Percentiles rank a stretch among this genome's conserved stretches.
These are phyloP conservation scores for Amanita muscaria DNA, from an alignment of 768 basidiomycete species.

Conservation along the genomic window DNA sequence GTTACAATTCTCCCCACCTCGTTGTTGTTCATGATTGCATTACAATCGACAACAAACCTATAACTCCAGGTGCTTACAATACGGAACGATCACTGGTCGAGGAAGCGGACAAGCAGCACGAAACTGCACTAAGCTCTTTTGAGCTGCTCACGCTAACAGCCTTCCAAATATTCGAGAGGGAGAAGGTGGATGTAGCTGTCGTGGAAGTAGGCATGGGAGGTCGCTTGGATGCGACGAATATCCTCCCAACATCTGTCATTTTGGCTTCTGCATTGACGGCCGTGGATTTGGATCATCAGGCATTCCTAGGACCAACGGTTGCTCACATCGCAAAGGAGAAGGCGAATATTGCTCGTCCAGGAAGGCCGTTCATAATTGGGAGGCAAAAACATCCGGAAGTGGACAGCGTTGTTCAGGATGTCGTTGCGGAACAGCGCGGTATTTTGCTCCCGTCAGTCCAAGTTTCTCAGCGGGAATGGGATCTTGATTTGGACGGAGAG, in stretches of 20 bases:
- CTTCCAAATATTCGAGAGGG: slow-evolving; percentile 61
- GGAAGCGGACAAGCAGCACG: slow-evolving; percentile 32
- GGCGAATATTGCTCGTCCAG: slow-evolving; percentile 63
- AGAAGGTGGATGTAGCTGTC: slow-evolving; percentile 69
- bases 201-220: slow-evolving; percentile 97
- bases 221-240: slow-evolving; percentile 85
- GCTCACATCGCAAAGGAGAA: slow-evolving; percentile 76
- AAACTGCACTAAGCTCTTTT: slow-evolving; percentile 56
- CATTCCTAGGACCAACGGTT: slow-evolving; percentile 74
- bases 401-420: slow-evolving; percentile 16
- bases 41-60: slow-evolving; percentile 47
- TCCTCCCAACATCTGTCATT: slow-evolving; percentile 60
- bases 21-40: slow-evolving; percentile 72
- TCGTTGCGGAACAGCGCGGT: slow-evolving; percentile 35
- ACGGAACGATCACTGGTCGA: slow-evolving; percentile 39
- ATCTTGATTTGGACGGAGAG: slow-evolving; percentile 25
- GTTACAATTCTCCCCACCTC: slow-evolving; percentile 93
- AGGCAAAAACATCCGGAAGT: slow-evolving; percentile 48
- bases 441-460: slow-evolving; percentile 25
- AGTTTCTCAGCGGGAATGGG: slow-evolving; percentile 28
- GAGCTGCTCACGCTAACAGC: slow-evolving; percentile 83
- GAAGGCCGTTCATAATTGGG: slow-evolving; percentile 58
- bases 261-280: slow-evolving; percentile 75
- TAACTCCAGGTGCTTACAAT: slow-evolving; percentile 40
- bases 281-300: slow-evolving; percentile 91